phyloP scores from a whole-genome alignment of 2,329 filamentous ascomycete genomes.

The Orbilia javanica region DNA sequence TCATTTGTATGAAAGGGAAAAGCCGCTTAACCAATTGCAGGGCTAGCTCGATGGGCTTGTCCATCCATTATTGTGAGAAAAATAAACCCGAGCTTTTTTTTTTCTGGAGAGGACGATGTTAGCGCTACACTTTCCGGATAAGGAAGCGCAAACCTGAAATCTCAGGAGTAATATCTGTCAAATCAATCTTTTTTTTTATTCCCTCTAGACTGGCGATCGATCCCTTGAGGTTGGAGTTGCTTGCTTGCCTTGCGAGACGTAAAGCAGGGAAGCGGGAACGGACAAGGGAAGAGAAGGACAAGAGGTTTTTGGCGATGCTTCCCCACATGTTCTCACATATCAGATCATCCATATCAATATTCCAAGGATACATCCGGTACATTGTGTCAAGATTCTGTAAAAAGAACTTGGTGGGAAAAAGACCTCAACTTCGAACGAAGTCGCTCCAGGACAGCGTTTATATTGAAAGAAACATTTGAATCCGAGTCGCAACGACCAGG shows the following conservation, averaged over 20 bases:
- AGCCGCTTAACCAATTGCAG: slow-evolving; percentile 41
- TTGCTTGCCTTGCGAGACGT: not conserved
- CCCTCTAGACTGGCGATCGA: slow-evolving; percentile 19
- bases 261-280: slow-evolving; percentile 16
- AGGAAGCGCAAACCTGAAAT: slow-evolving; percentile 50
- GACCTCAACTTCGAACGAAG: slow-evolving; percentile 18
- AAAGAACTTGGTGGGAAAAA: slow-evolving; percentile 9
- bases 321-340: slow-evolving; percentile 21
- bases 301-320: slow-evolving; percentile 24
- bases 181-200: slow-evolving; percentile 5
- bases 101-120: not conserved
- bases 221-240: slow-evolving; percentile 28
- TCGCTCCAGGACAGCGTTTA: slow-evolving; percentile 19
- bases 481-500: slow-evolving; percentile 10
- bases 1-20: slow-evolving; percentile 7
- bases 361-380: slow-evolving; percentile 23
- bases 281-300: slow-evolving; percentile 14
- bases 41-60: slow-evolving; percentile 36
- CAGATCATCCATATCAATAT: no score
- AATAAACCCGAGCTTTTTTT: slow-evolving; percentile 1
- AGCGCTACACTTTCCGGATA: slow-evolving; percentile 45
- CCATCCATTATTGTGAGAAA: slow-evolving; percentile 16
- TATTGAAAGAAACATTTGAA: slow-evolving; percentile 10
- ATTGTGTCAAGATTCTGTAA: slow-evolving; percentile 1
- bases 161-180: slow-evolving; percentile 28